Evolutionary conservation across 2,329 filamentous ascomycete genomes (phyloP).

Genomic region (Colletotrichum lindemuthianum): DNA sequence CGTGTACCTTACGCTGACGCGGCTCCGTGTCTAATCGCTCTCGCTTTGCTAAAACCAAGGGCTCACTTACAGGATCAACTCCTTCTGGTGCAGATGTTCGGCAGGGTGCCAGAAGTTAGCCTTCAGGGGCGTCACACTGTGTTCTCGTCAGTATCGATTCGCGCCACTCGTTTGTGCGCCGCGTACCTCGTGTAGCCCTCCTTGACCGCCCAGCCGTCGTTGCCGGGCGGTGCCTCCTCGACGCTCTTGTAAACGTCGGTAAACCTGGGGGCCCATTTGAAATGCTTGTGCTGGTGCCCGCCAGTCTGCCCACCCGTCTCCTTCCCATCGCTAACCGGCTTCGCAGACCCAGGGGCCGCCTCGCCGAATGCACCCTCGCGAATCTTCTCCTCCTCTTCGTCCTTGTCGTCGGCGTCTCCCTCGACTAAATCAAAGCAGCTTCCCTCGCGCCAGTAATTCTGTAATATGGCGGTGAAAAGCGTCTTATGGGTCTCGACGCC

Average conservation of each 20-base stretch:
- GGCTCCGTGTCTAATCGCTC: background rate
- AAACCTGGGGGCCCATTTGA: slow-evolving; percentile 93
- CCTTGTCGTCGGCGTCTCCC: slow-evolving; percentile 69
- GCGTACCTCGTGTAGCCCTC: slow-evolving; percentile 85
- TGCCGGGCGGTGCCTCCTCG: slow-evolving; percentile 80
- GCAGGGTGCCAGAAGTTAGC: slow-evolving; percentile 89
- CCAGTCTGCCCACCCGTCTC: slow-evolving; percentile 46
- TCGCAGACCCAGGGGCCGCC: slow-evolving; percentile 40
- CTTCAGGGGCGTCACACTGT: slow-evolving; percentile 86
- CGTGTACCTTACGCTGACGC: background rate
- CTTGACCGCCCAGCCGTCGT: slow-evolving; percentile 93
- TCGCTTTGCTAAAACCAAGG: slow-evolving; percentile 38
- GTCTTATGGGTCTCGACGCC: slow-evolving; percentile 78
- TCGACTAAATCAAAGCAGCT: slow-evolving; percentile 88
- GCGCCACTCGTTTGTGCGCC: background rate
- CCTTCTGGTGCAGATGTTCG: slow-evolving; percentile 70
- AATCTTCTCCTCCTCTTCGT: slow-evolving; percentile 78
- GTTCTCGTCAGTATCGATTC: slow-evolving; percentile 29
- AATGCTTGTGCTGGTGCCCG: slow-evolving; percentile 80
- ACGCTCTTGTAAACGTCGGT: slow-evolving; percentile 88
- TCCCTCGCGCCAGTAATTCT: slow-evolving; percentile 89
- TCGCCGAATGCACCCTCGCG: slow-evolving; percentile 70
- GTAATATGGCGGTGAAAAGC: slow-evolving; percentile 85
- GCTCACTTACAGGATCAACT: slow-evolving; percentile 84
- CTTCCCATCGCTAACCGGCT: slow-evolving; percentile 5